Evolutionary conservation across 768 basidiomycete genomes (phyloP), one percentile per base, ranked within the genome.

Genomic region (Psilocybe cubensis): DNA sequence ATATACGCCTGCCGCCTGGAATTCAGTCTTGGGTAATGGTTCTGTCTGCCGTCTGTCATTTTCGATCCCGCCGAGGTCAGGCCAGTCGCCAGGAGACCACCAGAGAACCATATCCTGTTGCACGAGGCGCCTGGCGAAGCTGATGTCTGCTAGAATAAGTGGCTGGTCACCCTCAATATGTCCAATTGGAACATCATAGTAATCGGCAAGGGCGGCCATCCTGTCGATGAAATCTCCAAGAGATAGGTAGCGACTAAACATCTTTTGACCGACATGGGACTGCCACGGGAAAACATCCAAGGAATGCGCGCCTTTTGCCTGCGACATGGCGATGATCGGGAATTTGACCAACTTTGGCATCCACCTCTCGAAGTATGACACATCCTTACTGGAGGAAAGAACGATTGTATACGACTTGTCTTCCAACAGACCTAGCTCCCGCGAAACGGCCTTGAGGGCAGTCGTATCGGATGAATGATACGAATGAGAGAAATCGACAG

Each of bases 51-150:
- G 81, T 52, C 82, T 83, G 71, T 98, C 96, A 45, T 93, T 86
- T 69, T 99, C 95, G 48, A 89, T 83, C 3, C 97, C 97, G 29
- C 97, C 97, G 0, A 98, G 80, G 73, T 99, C 97, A 3, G 97
- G 96, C 18, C 83, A 83, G 27, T 92, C 86, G 3, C 88, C 85
- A 2, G 89, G 82, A 8, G 97, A 96, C 97, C 97, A 99, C 97
- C 97, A 99, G 3, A 99, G 78, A 3, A 98, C 79, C 66, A 92
- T 86, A 66, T 98, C 97, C 60, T 98, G 93, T 45, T 88, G 86
- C 27, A 89, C 76, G 52, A 98, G 74, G 40, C 92, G 85, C 5
- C 96, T 87, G 1, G 97, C 92, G 64, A 98, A 97, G 61, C 86
- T 89, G 62, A 99, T 80, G 63, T 99, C 97, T 1, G 94, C 86